Conservation (phyloP, 2,329 filamentous ascomycete genomes). For the Stenocarpella maydis region DNA sequence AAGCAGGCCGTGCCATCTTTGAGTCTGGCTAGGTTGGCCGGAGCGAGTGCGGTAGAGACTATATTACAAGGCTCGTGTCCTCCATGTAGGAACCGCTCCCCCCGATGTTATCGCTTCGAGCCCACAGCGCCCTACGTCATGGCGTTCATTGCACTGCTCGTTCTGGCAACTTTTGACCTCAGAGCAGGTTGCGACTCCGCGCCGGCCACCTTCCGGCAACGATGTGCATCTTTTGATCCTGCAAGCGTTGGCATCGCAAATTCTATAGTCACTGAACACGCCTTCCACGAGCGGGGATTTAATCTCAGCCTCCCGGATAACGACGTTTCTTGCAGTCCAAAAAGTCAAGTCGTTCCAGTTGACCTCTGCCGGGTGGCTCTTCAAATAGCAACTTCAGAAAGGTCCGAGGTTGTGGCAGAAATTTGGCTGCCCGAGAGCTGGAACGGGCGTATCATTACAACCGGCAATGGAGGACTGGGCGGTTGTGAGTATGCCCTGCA, state of each 20-base stretch:
- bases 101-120: neutral
- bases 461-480: constrained; percentile 57
- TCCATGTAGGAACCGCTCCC: neutral
- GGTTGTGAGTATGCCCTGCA: constrained; percentile 47
- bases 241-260: constrained; percentile 12
- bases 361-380: constrained; percentile 43
- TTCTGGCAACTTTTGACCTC: neutral
- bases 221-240: constrained; percentile 14
- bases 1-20: neutral
- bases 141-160: neutral
- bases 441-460: constrained; percentile 54
- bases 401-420: constrained; percentile 55
- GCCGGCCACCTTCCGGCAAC: constrained; percentile 1
- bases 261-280: constrained; percentile 27
- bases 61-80: neutral
- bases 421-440: constrained; percentile 57
- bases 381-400: constrained; percentile 43
- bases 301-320: constrained; percentile 47
- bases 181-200: neutral
- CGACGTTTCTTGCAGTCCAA: constrained; percentile 42
- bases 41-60: neutral
- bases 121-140: neutral
- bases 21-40: neutral
- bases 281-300: constrained; percentile 39
- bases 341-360: constrained; percentile 33